A percentile compares a stretch with the other conserved stretches of the same genome.
These are phyloP conservation scores for Thalassiosira mediterranea DNA, from an alignment of 352 stramenopile species.

Conservation along the genomic window DNA sequence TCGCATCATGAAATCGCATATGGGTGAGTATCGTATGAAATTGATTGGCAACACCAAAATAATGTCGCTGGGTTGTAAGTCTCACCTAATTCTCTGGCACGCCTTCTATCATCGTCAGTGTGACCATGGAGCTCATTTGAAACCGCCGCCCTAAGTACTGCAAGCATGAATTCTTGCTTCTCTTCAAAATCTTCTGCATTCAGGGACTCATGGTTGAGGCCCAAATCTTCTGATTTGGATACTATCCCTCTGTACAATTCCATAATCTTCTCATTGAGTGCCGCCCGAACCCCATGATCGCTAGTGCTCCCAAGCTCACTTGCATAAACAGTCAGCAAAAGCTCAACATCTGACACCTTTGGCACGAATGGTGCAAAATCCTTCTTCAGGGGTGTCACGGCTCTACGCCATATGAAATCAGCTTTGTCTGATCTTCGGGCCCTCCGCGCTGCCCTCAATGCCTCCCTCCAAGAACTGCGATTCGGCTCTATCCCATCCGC, in stretches of 20 bases:
- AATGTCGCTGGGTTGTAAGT: background rate
- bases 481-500: slow-evolving; percentile 72
- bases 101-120: slow-evolving; percentile 11
- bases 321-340: slow-evolving; percentile 34
- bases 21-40: background rate
- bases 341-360: slow-evolving; percentile 31
- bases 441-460: slow-evolving; percentile 62
- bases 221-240: slow-evolving; percentile 21
- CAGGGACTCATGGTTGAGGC: slow-evolving; percentile 21
- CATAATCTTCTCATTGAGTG: slow-evolving; percentile 45
- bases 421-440: slow-evolving; percentile 59
- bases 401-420: slow-evolving; percentile 59
- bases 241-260: slow-evolving; percentile 36
- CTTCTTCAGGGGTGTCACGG: slow-evolving; percentile 17
- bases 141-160: slow-evolving; percentile 42
- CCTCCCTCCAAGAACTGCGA: slow-evolving; percentile 63
- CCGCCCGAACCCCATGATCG: slow-evolving; percentile 19
- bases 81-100: slow-evolving; percentile 15
- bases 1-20: background rate
- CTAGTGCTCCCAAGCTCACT: slow-evolving; percentile 24
- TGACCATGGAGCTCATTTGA: slow-evolving; percentile 30
- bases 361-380: slow-evolving; percentile 19
- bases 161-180: slow-evolving; percentile 45
- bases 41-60: background rate
- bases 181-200: slow-evolving; percentile 24